Conservation (phyloP, 2,329 filamentous ascomycete genomes). For the Diaporthe sp. region DNA sequence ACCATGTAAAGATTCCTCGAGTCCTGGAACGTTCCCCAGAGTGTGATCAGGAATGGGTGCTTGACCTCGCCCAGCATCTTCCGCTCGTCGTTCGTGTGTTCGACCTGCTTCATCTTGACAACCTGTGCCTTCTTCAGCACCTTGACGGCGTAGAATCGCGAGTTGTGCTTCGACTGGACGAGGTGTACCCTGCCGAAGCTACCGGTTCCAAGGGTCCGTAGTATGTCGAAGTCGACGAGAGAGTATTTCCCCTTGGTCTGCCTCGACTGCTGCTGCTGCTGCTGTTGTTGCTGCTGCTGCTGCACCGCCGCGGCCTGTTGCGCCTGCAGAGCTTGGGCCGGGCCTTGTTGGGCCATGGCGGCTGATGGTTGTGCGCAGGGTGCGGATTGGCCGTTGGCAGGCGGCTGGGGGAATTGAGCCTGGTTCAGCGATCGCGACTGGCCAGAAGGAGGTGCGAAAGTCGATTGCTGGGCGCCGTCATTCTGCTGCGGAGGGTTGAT, state of each 20-base stretch:
- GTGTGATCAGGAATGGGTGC: slow-evolving; percentile 95
- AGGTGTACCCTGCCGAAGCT: slow-evolving; percentile 97
- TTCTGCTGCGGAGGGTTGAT: slow-evolving; percentile 74
- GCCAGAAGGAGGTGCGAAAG: slow-evolving; percentile 33
- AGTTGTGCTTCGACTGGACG: slow-evolving; percentile 97
- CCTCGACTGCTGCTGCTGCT: slow-evolving; percentile 58
- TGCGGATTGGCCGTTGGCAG: slow-evolving; percentile 46
- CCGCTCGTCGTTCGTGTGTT: slow-evolving; percentile 98
- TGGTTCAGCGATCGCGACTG: slow-evolving; percentile 42
- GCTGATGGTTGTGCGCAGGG: slow-evolving; percentile 44
- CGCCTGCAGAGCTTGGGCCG: slow-evolving; percentile 45
- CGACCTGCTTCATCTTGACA: slow-evolving; percentile 99
- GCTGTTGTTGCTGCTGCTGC: slow-evolving; percentile 15
- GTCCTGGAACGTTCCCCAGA: slow-evolving; percentile 99
- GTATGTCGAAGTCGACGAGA: slow-evolving; percentile 88
- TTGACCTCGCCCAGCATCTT: slow-evolving; percentile 97
- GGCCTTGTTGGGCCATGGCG: slow-evolving; percentile 55
- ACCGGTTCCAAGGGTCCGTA: slow-evolving; percentile 93
- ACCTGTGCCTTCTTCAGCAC: slow-evolving; percentile 98
- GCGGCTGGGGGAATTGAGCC: slow-evolving; percentile 43
- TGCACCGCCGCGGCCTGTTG: slow-evolving; percentile 37
- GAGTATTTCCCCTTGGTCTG: slow-evolving; percentile 98
- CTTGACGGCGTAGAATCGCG: slow-evolving; percentile 98
- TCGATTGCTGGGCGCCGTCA: slow-evolving; percentile 56
- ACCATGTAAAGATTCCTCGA: slow-evolving; percentile 98